Evolutionary conservation across 2,329 filamentous ascomycete species (phyloP).

Genomic region (Aspergillus jensenii): DNA sequence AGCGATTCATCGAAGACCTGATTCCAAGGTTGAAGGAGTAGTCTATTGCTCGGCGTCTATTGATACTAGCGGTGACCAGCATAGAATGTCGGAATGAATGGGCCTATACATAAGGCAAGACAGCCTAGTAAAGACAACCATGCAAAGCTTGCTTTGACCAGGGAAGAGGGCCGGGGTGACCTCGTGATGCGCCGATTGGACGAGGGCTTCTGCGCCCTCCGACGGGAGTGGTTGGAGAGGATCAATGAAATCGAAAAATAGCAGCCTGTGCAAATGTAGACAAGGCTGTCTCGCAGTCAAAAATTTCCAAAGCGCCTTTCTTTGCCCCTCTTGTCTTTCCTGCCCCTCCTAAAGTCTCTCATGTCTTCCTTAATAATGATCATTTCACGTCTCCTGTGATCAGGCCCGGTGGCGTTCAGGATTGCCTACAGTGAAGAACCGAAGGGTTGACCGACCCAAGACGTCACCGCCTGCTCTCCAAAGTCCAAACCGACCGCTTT

Average conservation of each 20-base stretch:
- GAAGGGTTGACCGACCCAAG: slow-evolving; percentile 9
- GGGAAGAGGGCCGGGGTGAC: background rate
- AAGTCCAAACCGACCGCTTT: slow-evolving; percentile 12
- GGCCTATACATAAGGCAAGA: no score
- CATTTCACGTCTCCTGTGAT: background rate
- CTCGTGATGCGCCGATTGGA: slow-evolving; percentile 23
- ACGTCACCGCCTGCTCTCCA: slow-evolving; percentile 23
- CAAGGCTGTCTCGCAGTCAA: background rate
- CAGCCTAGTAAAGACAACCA: background rate
- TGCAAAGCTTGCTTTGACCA: background rate
- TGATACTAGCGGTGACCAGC: background rate
- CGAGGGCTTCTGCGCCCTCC: slow-evolving; percentile 3
- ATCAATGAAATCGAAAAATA: background rate
- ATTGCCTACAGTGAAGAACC: background rate
- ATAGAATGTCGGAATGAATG: background rate
- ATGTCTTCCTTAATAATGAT: background rate
- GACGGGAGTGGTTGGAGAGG: background rate
- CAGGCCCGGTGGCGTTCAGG: slow-evolving; percentile 2
- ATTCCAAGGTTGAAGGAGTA: slow-evolving; percentile 1
- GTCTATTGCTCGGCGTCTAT: background rate
- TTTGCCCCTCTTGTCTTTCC: background rate
- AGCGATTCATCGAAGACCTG: slow-evolving; percentile 54
- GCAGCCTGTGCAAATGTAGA: background rate
- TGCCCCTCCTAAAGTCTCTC: background rate
- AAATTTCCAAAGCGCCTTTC: background rate